These are phyloP conservation scores for Trichoderma asperellum DNA, from an alignment of 2,329 filamentous ascomycete genomes.

Conservation along the genomic window DNA sequence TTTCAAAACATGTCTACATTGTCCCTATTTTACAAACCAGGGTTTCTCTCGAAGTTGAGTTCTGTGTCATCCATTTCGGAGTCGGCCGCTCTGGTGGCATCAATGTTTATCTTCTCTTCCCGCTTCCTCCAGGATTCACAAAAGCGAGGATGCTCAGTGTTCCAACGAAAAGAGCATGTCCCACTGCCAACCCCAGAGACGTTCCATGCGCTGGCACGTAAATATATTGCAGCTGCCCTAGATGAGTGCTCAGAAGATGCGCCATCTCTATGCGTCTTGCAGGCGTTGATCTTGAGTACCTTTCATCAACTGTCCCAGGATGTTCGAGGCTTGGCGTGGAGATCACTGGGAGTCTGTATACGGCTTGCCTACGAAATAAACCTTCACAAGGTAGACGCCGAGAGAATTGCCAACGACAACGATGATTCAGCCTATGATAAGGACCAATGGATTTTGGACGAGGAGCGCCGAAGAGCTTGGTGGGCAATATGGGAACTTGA, in stretches of 20 bases:
- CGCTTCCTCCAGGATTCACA: not conserved
- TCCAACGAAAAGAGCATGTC: not conserved
- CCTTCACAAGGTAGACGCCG: not conserved
- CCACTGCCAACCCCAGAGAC: not conserved
- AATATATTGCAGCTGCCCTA: not conserved
- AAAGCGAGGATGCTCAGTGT: not conserved
- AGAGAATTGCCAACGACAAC: not conserved
- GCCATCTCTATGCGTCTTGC: not conserved
- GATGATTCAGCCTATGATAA: not conserved
- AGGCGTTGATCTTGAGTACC: not conserved
- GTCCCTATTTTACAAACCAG: not conserved
- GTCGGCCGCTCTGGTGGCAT: not conserved
- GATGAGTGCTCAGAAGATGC: not conserved
- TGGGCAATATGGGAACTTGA: not conserved
- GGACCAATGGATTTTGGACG: not conserved
- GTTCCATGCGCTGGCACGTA: not conserved
- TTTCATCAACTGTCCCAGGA: not conserved
- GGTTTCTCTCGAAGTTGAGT: not conserved
- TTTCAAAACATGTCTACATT: not conserved
- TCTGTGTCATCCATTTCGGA: not conserved
- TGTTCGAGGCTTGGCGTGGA: not conserved
- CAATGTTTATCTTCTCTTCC: not conserved
- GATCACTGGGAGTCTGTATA: not conserved
- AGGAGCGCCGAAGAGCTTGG: not conserved
- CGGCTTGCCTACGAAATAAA: not conserved